Base-by-base conservation (phyloP, 1,284 basidiomycete genomes). In the Ustilago curta region DNA sequence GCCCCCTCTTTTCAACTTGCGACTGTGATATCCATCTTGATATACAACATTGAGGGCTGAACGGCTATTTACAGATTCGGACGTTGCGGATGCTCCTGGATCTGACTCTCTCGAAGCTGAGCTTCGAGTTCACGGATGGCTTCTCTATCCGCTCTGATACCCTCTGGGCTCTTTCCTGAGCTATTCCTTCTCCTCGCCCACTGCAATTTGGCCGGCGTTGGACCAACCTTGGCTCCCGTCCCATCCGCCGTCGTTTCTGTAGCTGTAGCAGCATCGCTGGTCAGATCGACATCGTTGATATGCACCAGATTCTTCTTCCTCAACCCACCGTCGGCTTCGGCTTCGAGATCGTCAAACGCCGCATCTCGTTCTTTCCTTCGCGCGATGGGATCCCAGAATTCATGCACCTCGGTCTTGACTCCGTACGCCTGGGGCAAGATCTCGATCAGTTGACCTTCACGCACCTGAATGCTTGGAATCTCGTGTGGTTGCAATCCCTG, bases 401-500 rank as follows among this genome's bases (percentile, higher is more conserved):
- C 70, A 64, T 77, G 78, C 16, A 76, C 67, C 39, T 70, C 74
- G 27, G 82, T 81, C 59, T 81, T 74, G 29, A 84, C 79, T 31
- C 83, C 83, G 45, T 84, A 85, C 8, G 83, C 82, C 65, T 82
- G 78, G 8, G 83, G 83, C 9, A 60, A 31, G 31, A 84, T 81
- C 56, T 83, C 83, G 40, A 84, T 72, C 39, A 85, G 61, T 49
- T 85, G 81, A 21, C 83, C 83, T 48, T 83, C 83, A 39, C 80
- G 65, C 14, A 99, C 92, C 85, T 97, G 95, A 61, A 99, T 95
- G 1, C 93, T 93, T 0, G 96, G 97, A 43, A 99, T 97, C 85
- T 99, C 95, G 37, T 91, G 91, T 0, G 96, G 94, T n/a, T 94
- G 94, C 3, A 97, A 88, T 3, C 97, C 96, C 76, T 97, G 94